phyloP scores from a whole-genome alignment of 73 alveolate species.

The Tetrahymena malaccensis region DNA sequence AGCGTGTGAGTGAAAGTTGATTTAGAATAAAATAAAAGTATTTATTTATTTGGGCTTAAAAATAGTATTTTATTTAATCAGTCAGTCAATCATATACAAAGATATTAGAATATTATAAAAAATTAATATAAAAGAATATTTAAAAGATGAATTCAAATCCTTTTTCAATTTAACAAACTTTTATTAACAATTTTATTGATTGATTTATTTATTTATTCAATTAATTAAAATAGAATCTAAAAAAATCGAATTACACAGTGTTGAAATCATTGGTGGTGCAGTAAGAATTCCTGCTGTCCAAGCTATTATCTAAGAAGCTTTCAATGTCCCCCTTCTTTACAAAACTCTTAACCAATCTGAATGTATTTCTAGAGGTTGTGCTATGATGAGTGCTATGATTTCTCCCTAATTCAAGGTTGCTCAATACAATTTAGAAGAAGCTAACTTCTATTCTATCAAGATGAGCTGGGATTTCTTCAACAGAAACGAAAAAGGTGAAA shows the following conservation, averaged over 20 bases:
- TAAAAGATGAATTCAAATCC: no score
- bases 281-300: constrained; percentile 91
- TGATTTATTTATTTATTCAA: no score
- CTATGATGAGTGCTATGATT: constrained; percentile 96
- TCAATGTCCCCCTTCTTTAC: constrained; percentile 73
- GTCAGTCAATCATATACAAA: no score
- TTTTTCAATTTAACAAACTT: neutral
- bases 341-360: constrained; percentile 95
- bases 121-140: neutral
- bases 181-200: neutral
- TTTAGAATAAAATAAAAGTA: neutral
- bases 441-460: constrained; percentile 68
- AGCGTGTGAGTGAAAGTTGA: neutral
- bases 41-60: no score
- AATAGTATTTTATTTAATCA: no score
- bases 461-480: constrained; percentile 66
- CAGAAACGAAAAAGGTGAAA: constrained; percentile 31
- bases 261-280: constrained; percentile 96
- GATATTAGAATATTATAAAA: neutral
- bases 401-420: constrained; percentile 90
- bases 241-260: constrained; percentile 66
- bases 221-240: constrained; percentile 40
- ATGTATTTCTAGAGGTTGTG: constrained; percentile 97
- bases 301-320: constrained; percentile 71
- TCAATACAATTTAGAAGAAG: constrained; percentile 72